Evolutionary conservation across 257 asterid genomes (phyloP).

Genomic region (Solanum pinnatisectum): DNA sequence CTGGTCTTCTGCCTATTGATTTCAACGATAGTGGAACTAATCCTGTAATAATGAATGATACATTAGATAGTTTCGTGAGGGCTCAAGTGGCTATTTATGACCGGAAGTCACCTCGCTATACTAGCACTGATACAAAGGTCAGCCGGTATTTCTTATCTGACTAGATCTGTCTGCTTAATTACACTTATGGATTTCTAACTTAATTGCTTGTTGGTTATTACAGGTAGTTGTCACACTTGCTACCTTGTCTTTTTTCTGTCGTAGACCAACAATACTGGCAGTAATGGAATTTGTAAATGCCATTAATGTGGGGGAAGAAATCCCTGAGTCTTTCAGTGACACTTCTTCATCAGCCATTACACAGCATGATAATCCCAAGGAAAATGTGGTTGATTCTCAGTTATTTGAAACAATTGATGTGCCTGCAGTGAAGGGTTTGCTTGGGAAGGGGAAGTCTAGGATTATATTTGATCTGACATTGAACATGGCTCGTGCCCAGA

Average conservation of each 20-base stretch:
- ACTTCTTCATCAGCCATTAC: slow-evolving; percentile 36
- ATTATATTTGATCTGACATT: slow-evolving; percentile 56
- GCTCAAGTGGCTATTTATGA: slow-evolving; percentile 76
- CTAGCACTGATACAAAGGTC: slow-evolving; percentile 67
- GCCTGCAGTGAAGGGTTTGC: slow-evolving; percentile 59
- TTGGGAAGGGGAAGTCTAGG: slow-evolving; percentile 93
- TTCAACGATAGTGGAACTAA: slow-evolving; percentile 35
- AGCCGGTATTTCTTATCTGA: slow-evolving; percentile 10
- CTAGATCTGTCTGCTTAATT: neutral
- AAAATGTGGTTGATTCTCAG: slow-evolving; percentile 25
- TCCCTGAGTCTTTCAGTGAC: slow-evolving; percentile 40
- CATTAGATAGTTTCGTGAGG: slow-evolving; percentile 81
- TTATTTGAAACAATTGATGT: slow-evolving; percentile 52
- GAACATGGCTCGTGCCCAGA: slow-evolving; percentile 97
- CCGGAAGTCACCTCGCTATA: slow-evolving; percentile 61
- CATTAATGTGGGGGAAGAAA: slow-evolving; percentile 45
- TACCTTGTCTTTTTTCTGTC: slow-evolving; percentile 86
- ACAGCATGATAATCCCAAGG: slow-evolving; percentile 22
- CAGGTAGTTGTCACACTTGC: slow-evolving; percentile 92
- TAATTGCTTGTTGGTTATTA: neutral
- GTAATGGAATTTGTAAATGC: slow-evolving; percentile 69
- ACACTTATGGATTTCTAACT: neutral
- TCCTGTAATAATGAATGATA: slow-evolving; percentile 32
- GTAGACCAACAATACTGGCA: slow-evolving; percentile 86
- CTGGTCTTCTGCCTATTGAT: slow-evolving; percentile 64